phyloP scores from a whole-genome alignment of 2,329 filamentous ascomycete species.

The Phialemoniopsis sp. region DNA sequence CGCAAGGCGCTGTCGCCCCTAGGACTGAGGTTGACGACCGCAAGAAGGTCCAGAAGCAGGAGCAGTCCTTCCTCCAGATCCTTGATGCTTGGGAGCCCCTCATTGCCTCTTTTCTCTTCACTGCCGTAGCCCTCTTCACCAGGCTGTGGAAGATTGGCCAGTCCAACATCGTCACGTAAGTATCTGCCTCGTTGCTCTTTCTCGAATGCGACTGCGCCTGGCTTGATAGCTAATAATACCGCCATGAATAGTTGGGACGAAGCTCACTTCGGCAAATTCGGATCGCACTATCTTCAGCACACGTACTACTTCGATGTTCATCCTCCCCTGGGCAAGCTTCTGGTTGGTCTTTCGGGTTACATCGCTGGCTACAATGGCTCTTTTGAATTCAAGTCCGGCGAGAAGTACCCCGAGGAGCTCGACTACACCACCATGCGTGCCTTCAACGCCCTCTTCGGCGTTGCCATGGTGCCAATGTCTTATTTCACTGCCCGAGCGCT shows the following conservation, averaged over 20 bases:
- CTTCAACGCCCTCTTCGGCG: conserved; percentile 95
- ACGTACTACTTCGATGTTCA: conserved; percentile 94
- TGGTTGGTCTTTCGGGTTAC: conserved; percentile 93
- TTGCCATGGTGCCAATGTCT: conserved; percentile 85
- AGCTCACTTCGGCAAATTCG: conserved; percentile 80
- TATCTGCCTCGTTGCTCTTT: conserved; percentile 13
- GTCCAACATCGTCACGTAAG: conserved; percentile 62
- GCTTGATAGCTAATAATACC: too few relatives aligned
- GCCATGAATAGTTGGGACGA: conserved; percentile 2
- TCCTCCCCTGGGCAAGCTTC: conserved; percentile 95
- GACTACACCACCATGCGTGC: conserved; percentile 98
- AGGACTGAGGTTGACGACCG: conserved; percentile 49
- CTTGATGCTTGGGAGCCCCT: conserved; percentile 62
- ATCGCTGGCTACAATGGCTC: conserved; percentile 97
- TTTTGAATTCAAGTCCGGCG: conserved; percentile 99
- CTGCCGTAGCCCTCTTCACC: conserved; percentile 60
- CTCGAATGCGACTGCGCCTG: conserved; percentile 6
- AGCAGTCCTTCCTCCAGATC: conserved; percentile 55
- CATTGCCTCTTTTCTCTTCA: conserved; percentile 58
- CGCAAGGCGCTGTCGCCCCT: conserved; percentile 26
- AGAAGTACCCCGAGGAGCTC: conserved; percentile 87
- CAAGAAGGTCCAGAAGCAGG: conserved; percentile 55
- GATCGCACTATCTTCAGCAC: conserved; percentile 97
- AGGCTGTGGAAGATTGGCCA: conserved; percentile 67
- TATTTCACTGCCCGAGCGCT: conserved; percentile 94